These are phyloP conservation scores for Lachnellula occidentalis DNA, from an alignment of 2,329 filamentous ascomycete genomes.

Conservation along the genomic window DNA sequence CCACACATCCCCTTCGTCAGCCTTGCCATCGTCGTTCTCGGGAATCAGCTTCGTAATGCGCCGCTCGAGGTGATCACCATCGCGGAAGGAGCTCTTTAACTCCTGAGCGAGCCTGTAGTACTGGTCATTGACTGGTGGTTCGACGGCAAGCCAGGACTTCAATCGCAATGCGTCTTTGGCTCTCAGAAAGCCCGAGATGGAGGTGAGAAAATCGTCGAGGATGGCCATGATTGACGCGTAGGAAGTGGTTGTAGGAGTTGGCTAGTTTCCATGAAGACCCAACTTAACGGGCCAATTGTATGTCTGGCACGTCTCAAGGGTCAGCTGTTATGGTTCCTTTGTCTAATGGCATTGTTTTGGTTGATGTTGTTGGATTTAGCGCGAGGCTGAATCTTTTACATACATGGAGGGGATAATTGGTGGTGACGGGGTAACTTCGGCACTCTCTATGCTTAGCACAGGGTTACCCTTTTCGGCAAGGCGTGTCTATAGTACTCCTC, in stretches of 20 bases:
- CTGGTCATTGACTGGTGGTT: constrained; percentile 61
- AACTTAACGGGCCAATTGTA: not conserved
- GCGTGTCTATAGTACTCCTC: no score
- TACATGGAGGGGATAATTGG: not conserved
- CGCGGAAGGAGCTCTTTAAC: constrained; percentile 52
- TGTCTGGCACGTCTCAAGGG: not conserved
- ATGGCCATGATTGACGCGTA: constrained; percentile 47
- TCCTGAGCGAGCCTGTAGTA: constrained; percentile 66
- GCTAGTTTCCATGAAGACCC: not conserved
- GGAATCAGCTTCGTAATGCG: constrained; percentile 61
- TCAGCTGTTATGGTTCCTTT: not conserved
- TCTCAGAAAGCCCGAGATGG: constrained; percentile 57
- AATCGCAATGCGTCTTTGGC: constrained; percentile 60
- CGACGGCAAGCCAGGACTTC: constrained; percentile 66
- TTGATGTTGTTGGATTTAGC: not conserved
- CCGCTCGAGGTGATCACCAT: constrained; percentile 50
- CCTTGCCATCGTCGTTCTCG: constrained; percentile 56
- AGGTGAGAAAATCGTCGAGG: constrained; percentile 61
- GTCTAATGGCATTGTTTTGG: not conserved
- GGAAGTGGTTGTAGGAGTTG: not conserved
- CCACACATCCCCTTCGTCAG: constrained; percentile 65
- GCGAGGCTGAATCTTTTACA: not conserved
- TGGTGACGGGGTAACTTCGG: not conserved
- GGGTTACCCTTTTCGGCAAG: no score
- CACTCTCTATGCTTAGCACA: no score